Base-by-base conservation (phyloP, 352 stramenopile species). In the Phytophthora ramorum region DNA sequence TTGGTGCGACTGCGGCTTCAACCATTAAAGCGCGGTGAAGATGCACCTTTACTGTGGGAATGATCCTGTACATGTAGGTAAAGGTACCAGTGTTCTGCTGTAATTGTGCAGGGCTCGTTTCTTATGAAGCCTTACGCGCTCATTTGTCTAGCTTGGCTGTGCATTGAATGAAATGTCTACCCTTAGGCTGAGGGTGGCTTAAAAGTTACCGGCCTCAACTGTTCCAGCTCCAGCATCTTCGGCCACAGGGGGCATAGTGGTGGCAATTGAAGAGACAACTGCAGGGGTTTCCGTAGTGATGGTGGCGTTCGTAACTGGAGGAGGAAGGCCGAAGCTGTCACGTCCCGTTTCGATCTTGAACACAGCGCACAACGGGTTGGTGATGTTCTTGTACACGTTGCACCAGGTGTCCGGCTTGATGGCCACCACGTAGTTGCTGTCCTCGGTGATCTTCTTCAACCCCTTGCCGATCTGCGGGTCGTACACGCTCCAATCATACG, bases 331-430 rank as follows among this genome's bases (percentile, higher is more conserved):
- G 32, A 70, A 70, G 17, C 13, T 70, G 38, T 60, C 46, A 37
- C 51, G 45, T 10, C 66, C 59, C 30, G 61, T 75, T n/a, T 75
- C 37, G n/a, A 83, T 57, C 10, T 45, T 71, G 61, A 90, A 88
- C 34, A 58, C 62, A 6, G 72, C 71, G 37, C 78, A 89, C 1
- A 89, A 51, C 35, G 72, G 64, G 44, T 85, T 69, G 2, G 62
- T 68, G 48, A 68, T 62, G 22, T 61, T 66, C 44, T 77, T 69
- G 75, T 91, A 84, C 20, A 89, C 78, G 16, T 87, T 58, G 63
- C 89, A 96, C 65, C 87, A 85, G 3, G 73, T 84, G 7, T 92
- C 74, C 12, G 83, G 79, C 52, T 87, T 90, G 45, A 92, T 58
- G 2, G 78, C 79, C 34, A 95, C 65, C 7, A 87, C 65, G 46